These are phyloP conservation scores for Kappamyces sp. DNA, from an alignment of 192 early-diverging fungal genomes.

Conservation along the genomic window DNA sequence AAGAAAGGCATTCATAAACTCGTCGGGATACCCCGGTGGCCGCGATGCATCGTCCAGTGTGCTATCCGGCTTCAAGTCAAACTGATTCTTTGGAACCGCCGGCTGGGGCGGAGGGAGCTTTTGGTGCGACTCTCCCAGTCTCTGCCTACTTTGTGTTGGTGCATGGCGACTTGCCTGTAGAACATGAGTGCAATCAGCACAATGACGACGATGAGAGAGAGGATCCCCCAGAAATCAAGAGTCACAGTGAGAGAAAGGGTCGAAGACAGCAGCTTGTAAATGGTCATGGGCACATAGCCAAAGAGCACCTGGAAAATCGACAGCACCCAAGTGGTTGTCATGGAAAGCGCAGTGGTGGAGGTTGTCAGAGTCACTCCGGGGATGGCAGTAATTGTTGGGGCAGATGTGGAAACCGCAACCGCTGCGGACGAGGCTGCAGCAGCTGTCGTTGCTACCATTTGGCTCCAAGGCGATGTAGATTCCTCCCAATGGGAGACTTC, in stretches of 20 bases:
- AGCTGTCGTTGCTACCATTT: too few relatives aligned
- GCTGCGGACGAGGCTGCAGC: too few relatives aligned
- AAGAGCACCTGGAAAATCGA: neutral
- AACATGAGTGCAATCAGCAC: constrained; percentile 38
- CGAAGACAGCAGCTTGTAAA: constrained; percentile 9
- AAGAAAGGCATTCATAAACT: constrained; percentile 76
- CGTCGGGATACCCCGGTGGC: constrained; percentile 48
- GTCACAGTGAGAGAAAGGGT: constrained; percentile 35
- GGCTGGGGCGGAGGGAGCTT: constrained; percentile 36
- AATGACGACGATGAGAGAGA: constrained; percentile 14
- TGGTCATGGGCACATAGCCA: constrained; percentile 5
- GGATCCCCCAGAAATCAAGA: constrained; percentile 31
- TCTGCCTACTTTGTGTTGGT: constrained; percentile 47
- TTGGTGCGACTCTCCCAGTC: constrained; percentile 58
- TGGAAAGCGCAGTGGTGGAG: too few relatives aligned
- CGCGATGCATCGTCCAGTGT: constrained; percentile 36
- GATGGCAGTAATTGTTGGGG: too few relatives aligned
- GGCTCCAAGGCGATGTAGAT: too few relatives aligned
- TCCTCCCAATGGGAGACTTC: too few relatives aligned
- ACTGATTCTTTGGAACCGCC: constrained; percentile 29
- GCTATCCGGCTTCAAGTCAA: constrained; percentile 74
- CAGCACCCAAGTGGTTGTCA: neutral
- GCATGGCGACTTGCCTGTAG: constrained; percentile 45
- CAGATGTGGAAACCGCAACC: too few relatives aligned
- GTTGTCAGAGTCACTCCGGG: too few relatives aligned